These are phyloP conservation scores for Podospora pseudocomata DNA, from an alignment of 495 filamentous ascomycete genomes.

Conservation along the genomic window DNA sequence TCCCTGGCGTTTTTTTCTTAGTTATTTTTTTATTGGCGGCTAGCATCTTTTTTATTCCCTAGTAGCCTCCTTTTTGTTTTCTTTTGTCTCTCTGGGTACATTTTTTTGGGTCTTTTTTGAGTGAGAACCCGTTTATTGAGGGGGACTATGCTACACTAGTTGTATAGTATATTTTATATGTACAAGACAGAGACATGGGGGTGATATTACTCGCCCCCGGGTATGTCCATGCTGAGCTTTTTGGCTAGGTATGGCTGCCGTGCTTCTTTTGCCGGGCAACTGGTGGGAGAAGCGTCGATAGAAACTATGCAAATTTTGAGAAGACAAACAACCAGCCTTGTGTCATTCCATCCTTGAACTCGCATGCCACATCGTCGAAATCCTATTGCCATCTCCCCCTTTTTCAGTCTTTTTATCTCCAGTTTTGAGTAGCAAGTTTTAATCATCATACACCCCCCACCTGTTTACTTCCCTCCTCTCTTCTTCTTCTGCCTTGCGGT, in stretches of 20 bases:
- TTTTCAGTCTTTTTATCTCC: too few relatives aligned
- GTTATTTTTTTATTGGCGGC: slow-evolving; percentile 15
- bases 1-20: slow-evolving; percentile 38
- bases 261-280: background rate
- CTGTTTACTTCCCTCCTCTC: slow-evolving; percentile 44
- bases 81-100: background rate
- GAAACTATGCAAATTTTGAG: background rate
- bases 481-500: slow-evolving; percentile 48
- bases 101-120: slow-evolving; percentile 14
- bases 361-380: background rate
- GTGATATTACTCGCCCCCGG: background rate
- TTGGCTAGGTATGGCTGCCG: background rate
- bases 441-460: slow-evolving; percentile 34
- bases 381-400: background rate
- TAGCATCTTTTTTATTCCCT: slow-evolving; percentile 19
- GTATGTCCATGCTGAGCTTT: background rate
- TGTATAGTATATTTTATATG: slow-evolving; percentile 4
- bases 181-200: background rate
- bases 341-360: too few relatives aligned
- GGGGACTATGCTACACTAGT: background rate
- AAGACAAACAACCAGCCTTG: background rate
- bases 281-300: background rate
- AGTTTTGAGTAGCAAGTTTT: background rate
- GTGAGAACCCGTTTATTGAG: background rate
- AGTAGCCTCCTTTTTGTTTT: background rate